phyloP scores from a whole-genome alignment of 768 basidiomycete genomes.

The Phanerochaete sordida region DNA sequence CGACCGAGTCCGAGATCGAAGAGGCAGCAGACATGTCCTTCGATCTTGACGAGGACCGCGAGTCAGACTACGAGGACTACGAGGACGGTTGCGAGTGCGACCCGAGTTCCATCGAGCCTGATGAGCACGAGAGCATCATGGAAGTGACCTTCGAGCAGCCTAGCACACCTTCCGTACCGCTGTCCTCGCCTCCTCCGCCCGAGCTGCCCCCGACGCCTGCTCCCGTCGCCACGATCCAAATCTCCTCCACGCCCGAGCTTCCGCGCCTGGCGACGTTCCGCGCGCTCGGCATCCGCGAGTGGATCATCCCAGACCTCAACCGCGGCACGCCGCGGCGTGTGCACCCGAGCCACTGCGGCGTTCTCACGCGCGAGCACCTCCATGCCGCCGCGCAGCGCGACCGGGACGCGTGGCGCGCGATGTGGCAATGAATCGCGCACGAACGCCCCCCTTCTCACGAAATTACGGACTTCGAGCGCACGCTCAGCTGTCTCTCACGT shows the following conservation, averaged over 20 bases:
- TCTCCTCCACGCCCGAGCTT: constrained; percentile 1
- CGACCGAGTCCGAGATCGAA: constrained; percentile 6
- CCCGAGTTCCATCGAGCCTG: not conserved
- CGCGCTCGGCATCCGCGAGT: constrained; percentile 2
- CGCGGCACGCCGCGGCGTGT: constrained; percentile 4
- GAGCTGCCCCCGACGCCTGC: not conserved
- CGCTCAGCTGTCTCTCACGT: not conserved
- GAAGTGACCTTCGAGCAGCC: constrained; percentile 1
- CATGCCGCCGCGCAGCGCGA: not conserved
- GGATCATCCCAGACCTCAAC: not conserved
- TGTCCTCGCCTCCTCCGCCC: not conserved
- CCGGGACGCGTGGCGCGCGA: not conserved
- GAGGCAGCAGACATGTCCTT: constrained; percentile 11
- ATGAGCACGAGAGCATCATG: constrained; percentile 8
- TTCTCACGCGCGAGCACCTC: not conserved
- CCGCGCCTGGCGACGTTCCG: constrained; percentile 7
- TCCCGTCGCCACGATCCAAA: not conserved
- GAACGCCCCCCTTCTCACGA: not conserved
- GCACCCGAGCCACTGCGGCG: not conserved
- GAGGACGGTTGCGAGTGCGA: not conserved
- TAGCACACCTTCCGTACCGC: not conserved
- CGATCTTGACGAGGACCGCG: constrained; percentile 5
- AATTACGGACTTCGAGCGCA: not conserved
- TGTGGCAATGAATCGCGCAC: not conserved
- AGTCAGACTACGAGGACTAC: not conserved